Evolutionary conservation across 1,284 basidiomycete species (phyloP).

Genomic region (Papiliotrema terrestris): DNA sequence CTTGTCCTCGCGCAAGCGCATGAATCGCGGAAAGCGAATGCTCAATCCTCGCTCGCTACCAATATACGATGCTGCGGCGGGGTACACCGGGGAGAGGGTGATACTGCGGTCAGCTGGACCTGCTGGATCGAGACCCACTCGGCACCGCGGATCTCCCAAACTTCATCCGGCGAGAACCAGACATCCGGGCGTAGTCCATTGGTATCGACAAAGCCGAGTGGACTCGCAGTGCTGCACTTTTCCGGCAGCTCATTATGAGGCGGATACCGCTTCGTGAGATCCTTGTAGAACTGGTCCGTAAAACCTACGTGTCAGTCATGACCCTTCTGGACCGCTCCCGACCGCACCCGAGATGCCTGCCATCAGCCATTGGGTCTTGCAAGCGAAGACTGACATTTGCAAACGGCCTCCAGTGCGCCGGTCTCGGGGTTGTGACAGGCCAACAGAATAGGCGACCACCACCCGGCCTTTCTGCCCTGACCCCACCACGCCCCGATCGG

Average conservation of each 20-base stretch:
- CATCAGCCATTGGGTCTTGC: too few relatives aligned
- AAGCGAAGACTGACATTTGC: constrained; percentile 61
- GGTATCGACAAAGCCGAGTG: constrained; percentile 64
- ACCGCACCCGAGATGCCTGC: constrained; percentile 4
- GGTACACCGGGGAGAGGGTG: constrained; percentile 82
- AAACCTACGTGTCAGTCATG: constrained; percentile 58
- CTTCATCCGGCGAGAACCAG: constrained; percentile 79
- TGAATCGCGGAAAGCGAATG: constrained; percentile 56
- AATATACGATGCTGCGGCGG: constrained; percentile 70
- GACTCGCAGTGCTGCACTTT: constrained; percentile 58
- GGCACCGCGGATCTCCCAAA: constrained; percentile 89
- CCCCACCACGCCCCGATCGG: constrained; percentile 87
- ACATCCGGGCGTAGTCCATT: constrained; percentile 75
- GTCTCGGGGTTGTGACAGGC: constrained; percentile 71
- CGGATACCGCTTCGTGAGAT: constrained; percentile 62
- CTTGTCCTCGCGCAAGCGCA: constrained; percentile 56
- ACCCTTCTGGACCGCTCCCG: neutral
- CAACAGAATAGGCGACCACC: constrained; percentile 90
- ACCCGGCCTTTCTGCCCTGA: constrained; percentile 82
- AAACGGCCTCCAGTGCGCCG: constrained; percentile 71
- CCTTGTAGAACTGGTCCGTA: constrained; percentile 82
- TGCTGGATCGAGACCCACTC: constrained; percentile 55
- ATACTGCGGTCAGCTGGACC: constrained; percentile 54
- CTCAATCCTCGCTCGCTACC: constrained; percentile 68
- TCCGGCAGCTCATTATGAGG: constrained; percentile 55